These are phyloP conservation scores for Datura wrightii DNA, from an alignment of 257 asterid species.

Conservation along the genomic window DNA sequence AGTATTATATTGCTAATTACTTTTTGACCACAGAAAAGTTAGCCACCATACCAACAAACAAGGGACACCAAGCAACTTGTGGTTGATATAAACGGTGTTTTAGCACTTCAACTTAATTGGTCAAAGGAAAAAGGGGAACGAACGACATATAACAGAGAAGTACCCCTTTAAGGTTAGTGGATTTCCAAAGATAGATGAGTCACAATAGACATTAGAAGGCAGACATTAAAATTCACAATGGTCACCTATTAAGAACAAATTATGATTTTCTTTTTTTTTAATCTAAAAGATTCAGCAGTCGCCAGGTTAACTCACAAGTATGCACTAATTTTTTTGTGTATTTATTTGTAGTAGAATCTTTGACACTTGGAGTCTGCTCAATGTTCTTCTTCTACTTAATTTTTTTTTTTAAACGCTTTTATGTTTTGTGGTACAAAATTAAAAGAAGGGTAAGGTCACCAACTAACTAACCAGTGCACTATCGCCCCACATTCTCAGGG, in stretches of 20 bases:
- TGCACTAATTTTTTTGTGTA: background rate
- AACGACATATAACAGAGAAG: background rate
- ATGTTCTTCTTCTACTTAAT: background rate
- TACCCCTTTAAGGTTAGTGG: background rate
- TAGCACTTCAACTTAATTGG: background rate
- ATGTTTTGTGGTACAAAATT: background rate
- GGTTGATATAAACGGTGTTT: background rate
- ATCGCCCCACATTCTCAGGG: background rate
- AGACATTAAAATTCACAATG: background rate
- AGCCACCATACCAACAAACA: background rate
- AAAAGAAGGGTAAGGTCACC: constrained; percentile 16
- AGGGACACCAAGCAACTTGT: background rate
- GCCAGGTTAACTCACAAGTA: constrained; percentile 3
- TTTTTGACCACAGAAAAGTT: background rate
- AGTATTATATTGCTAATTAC: background rate
- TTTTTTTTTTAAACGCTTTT: background rate
- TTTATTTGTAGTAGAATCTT: background rate
- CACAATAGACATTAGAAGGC: background rate
- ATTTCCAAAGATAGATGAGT: background rate
- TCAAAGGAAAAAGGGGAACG: background rate
- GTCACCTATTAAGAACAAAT: background rate
- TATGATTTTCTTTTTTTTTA: background rate
- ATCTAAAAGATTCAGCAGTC: background rate
- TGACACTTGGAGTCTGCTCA: background rate
- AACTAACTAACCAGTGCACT: constrained; percentile 13